Base-by-base conservation (phyloP, 768 basidiomycete genomes). In the Rubroboletus satanas region DNA sequence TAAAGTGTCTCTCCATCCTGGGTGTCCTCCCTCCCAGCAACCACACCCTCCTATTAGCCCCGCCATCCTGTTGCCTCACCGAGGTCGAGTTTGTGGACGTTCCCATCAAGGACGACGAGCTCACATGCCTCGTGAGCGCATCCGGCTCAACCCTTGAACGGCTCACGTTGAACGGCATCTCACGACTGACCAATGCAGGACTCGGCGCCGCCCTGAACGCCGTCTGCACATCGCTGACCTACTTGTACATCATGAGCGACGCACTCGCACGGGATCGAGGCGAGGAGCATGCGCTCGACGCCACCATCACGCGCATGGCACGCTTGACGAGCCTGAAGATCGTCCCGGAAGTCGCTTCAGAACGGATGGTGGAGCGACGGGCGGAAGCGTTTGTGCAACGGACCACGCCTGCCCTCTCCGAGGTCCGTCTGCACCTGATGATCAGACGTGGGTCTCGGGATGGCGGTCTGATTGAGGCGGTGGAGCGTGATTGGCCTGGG, bases 21-120 rank as follows among this genome's bases (percentile, higher is more conserved):
- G 4, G 15, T 15, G 29, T 49, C 26, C 28, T 32, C 29, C 33
- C 49, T 29, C n/a, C 49, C 23, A 21, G n/a, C 3, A 18, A 12
- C 7, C 42, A 18, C 12, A 2, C 31, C 26, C 14, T 45, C 23
- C 42, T 35, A 29, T 36, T 35, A 8, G 33, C 15, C 10, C 7
- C 38, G 4, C 47, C 23, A 1, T 10, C 58, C 21, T 55, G 54
- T 29, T 23, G 36, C 28, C 50, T 57, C 29, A 51, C 55, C 2
- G n/a, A 38, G 26, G 18, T 61, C 32, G 18, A 8, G 7, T 5
- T 28, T n/a, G 0, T 2, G 2, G 3, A 44, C 28, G 15, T 44
- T 21, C 28, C 39, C 1, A 26, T 61, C 41, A 23, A n/a, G 31
- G 55, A 61, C 37, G 59, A 61, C 12, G 60, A 61, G 21, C 45